A percentile compares a stretch with the other conserved stretches of the same genome.
Evolutionary conservation across 2,329 filamentous ascomycete species (phyloP).

Genomic region (Neospermospora avenae): DNA sequence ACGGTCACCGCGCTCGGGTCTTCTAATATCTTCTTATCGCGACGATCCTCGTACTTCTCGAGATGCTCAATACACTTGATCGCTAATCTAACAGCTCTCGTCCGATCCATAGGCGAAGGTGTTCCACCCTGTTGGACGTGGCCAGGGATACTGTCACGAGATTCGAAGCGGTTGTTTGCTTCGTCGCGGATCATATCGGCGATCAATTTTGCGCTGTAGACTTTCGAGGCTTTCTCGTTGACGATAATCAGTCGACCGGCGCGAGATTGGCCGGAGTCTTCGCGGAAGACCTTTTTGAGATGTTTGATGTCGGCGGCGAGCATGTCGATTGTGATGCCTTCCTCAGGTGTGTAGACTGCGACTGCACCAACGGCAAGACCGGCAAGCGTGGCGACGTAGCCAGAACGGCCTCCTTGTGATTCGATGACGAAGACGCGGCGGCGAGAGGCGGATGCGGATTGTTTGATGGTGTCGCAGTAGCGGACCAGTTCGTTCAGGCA

Average conservation of each 20-base stretch:
- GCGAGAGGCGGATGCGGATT: slow-evolving; percentile 90
- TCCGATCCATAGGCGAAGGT: slow-evolving; percentile 93
- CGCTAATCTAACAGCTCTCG: slow-evolving; percentile 83
- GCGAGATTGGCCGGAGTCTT: slow-evolving; percentile 82
- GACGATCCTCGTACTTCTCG: slow-evolving; percentile 68
- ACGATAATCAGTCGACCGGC: slow-evolving; percentile 94
- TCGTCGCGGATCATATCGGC: slow-evolving; percentile 95
- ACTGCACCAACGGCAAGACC: slow-evolving; percentile 89
- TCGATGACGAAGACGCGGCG: slow-evolving; percentile 96
- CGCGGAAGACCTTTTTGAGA: slow-evolving; percentile 78
- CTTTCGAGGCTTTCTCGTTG: slow-evolving; percentile 88
- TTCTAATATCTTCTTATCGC: slow-evolving; percentile 63
- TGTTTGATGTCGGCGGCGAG: slow-evolving; percentile 86
- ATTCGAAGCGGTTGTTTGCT: slow-evolving; percentile 87
- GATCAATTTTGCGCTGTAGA: slow-evolving; percentile 90
- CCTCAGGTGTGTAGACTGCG: slow-evolving; percentile 94
- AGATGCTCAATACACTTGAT: slow-evolving; percentile 94
- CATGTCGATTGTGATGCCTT: slow-evolving; percentile 93
- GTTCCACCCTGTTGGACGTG: slow-evolving; percentile 94
- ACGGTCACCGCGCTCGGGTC: slow-evolving; percentile 74
- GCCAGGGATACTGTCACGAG: slow-evolving; percentile 84
- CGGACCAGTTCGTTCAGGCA: slow-evolving; percentile 92
- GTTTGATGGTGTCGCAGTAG: slow-evolving; percentile 97
- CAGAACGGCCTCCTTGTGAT: slow-evolving; percentile 91
- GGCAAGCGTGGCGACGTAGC: slow-evolving; percentile 87